Conservation (phyloP, 306 rosid genomes). For the Senna siamea region DNA sequence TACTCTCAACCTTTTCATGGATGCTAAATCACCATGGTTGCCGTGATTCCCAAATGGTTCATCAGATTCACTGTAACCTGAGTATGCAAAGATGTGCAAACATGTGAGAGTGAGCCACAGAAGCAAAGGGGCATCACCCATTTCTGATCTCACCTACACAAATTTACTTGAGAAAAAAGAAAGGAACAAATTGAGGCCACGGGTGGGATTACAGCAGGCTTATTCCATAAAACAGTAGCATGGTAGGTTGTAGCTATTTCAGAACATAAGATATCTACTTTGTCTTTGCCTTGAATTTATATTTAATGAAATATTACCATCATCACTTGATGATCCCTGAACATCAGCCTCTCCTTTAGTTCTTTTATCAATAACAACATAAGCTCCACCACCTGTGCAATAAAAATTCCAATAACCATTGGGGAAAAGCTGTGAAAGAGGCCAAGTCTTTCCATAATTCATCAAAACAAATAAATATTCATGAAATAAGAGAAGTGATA, state of each 20-base stretch:
- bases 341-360: conserved; percentile 58
- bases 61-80: conserved; percentile 84
- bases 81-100: conserved; percentile 45
- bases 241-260: conserved; percentile 17
- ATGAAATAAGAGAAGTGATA: conserved; percentile 3
- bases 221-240: conserved; percentile 8
- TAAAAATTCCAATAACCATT: conserved; percentile 29
- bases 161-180: conserved; percentile 24
- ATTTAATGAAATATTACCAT: conserved; percentile 57
- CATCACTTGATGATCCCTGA: conserved; percentile 80
- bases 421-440: conserved; percentile 21
- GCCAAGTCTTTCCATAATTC: conserved; percentile 23
- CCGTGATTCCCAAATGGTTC: conserved; percentile 62
- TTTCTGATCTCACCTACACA: conserved; percentile 21
- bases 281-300: conserved; percentile 26
- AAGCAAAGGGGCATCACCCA: conserved; percentile 33
- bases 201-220: conserved; percentile 21
- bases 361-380: conserved; percentile 92
- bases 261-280: conserved; percentile 22
- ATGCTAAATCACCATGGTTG: conserved; percentile 55
- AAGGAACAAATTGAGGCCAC: background rate
- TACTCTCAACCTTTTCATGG: conserved; percentile 63
- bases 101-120: conserved; percentile 35
- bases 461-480: conserved; percentile 23
- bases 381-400: conserved; percentile 80